Base-by-base conservation (phyloP, 371 early-diverging fungal genomes). In the Smittium culicis region DNA sequence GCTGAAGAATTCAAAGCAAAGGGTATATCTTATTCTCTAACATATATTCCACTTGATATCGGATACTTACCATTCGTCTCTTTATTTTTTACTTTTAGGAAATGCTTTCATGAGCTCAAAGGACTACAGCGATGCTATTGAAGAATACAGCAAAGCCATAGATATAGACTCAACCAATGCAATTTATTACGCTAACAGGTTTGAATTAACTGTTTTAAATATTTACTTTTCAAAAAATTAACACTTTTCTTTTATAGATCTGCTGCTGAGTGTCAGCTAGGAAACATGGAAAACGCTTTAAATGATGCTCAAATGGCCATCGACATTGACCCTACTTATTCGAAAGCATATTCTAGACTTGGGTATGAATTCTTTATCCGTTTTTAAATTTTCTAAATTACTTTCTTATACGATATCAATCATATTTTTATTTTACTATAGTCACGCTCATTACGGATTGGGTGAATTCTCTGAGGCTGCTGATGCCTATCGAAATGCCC, bases 301-400 rank as follows among this genome's bases (percentile, higher is more conserved):
- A 81, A 79, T 28, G 98, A 97, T 75, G 87, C 94, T 34, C 82
- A 85, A 70, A 80, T 82, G 73, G 89, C 98, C 16, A 75, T 90
- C 32, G 88, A 87, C 60, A 80, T 93, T 34, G 90, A 96, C 78
- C 88, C 94, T 60, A 79, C 76, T 55, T 97, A 92, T 77, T 83
- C 84, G 80, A 95, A 94, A 75, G 94, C 89, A 17, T 96, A 93
- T 79, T 89, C 91, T 70, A 88, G 98, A 66, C 81, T 96, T 77
- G 95, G 93, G n/a, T n/a, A n/a, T n/a, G n/a, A n/a, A n/a, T n/a
- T n/a, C n/a, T n/a, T n/a, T n/a, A n/a, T n/a, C n/a, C n/a, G n/a
- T n/a, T n/a, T n/a, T n/a, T n/a, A n/a, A n/a, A n/a, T n/a, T n/a
- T n/a, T n/a, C n/a, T n/a, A n/a, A n/a, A n/a, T n/a, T n/a, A n/a